phyloP scores from a whole-genome alignment of 2,329 filamentous ascomycete species.

The Huntiella abstrusa region DNA sequence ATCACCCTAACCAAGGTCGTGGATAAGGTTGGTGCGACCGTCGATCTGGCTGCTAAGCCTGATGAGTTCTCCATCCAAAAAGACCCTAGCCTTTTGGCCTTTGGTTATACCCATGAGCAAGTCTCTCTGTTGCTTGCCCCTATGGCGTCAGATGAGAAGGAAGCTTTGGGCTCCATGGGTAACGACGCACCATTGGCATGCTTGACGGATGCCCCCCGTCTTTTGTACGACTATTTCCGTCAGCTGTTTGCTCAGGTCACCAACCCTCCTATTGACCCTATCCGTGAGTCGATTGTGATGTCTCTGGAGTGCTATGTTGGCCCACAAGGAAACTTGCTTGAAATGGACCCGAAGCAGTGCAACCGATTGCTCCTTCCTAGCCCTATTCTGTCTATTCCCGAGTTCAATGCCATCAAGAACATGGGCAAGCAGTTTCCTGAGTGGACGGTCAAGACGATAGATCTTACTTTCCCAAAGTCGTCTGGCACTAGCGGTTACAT shows the following conservation, averaged over 20 bases:
- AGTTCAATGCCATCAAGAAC: slow-evolving; percentile 75
- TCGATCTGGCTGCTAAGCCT: slow-evolving; percentile 48
- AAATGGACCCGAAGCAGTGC: slow-evolving; percentile 84
- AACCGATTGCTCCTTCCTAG: slow-evolving; percentile 70
- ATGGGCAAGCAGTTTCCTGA: slow-evolving; percentile 52
- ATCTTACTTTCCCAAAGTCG: slow-evolving; percentile 79
- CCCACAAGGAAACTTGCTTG: slow-evolving; percentile 82
- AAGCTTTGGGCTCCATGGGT: slow-evolving; percentile 92
- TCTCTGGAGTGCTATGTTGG: slow-evolving; percentile 92
- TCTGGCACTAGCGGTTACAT: slow-evolving; percentile 72
- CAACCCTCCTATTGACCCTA: slow-evolving; percentile 92
- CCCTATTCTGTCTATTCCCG: slow-evolving; percentile 71
- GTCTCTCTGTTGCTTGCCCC: slow-evolving; percentile 79
- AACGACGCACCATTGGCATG: slow-evolving; percentile 90
- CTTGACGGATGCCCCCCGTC: slow-evolving; percentile 69
- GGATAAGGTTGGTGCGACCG: slow-evolving; percentile 36
- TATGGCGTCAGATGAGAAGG: slow-evolving; percentile 95
- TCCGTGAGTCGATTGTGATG: slow-evolving; percentile 96
- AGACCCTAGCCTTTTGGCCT: slow-evolving; percentile 67
- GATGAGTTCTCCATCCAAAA: slow-evolving; percentile 58
- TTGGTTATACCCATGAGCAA: slow-evolving; percentile 90
- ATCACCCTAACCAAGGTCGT: slow-evolving; percentile 63
- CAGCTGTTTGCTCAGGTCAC: slow-evolving; percentile 96
- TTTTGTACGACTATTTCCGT: slow-evolving; percentile 92
- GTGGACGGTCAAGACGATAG: slow-evolving; percentile 80